Conservation (phyloP, 2,329 filamentous ascomycete species). For the Emericellopsis cladophorae region DNA sequence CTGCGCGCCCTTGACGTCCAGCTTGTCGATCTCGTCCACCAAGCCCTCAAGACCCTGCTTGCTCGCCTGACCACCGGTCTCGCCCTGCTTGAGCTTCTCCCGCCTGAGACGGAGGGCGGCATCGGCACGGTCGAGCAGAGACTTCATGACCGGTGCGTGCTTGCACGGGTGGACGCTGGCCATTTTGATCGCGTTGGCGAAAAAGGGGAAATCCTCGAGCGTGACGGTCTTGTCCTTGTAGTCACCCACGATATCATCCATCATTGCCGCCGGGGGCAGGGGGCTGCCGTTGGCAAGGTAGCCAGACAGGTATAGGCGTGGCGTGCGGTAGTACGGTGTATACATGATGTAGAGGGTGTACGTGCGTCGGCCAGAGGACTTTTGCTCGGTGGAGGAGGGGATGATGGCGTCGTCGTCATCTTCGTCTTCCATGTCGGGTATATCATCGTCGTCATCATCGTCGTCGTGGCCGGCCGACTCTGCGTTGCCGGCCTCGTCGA, state of each 20-base stretch:
- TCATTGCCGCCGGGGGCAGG: slow-evolving; percentile 74
- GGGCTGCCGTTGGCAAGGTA: slow-evolving; percentile 72
- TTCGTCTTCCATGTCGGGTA: slow-evolving; percentile 97
- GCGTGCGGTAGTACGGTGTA: slow-evolving; percentile 90
- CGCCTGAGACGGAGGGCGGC: slow-evolving; percentile 80
- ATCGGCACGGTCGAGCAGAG: slow-evolving; percentile 86
- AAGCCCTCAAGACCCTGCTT: slow-evolving; percentile 64
- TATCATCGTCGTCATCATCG: slow-evolving; percentile 60
- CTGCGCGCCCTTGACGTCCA: slow-evolving; percentile 43
- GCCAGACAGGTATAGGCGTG: slow-evolving; percentile 86
- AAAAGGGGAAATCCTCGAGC: slow-evolving; percentile 93
- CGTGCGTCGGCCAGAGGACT: slow-evolving; percentile 63
- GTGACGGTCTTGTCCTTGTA: slow-evolving; percentile 99
- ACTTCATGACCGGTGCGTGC: slow-evolving; percentile 97
- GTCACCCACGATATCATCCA: slow-evolving; percentile 92
- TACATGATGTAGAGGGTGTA: slow-evolving; percentile 99
- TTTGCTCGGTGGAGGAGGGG: slow-evolving; percentile 47
- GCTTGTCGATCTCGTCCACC: slow-evolving; percentile 64
- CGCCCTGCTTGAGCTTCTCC: slow-evolving; percentile 59
- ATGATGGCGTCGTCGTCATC: slow-evolving; percentile 97
- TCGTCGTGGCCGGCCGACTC: slow-evolving; percentile 59
- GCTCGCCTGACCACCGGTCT: slow-evolving; percentile 20
- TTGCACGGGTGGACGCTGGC: slow-evolving; percentile 95
- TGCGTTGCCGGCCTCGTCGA: slow-evolving; percentile 80
- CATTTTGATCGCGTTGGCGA: slow-evolving; percentile 85